Percentiles rank a stretch among this genome's conserved stretches.
Conservation (phyloP, 2,329 filamentous ascomycete genomes). For the Aspergillus hortae region DNA sequence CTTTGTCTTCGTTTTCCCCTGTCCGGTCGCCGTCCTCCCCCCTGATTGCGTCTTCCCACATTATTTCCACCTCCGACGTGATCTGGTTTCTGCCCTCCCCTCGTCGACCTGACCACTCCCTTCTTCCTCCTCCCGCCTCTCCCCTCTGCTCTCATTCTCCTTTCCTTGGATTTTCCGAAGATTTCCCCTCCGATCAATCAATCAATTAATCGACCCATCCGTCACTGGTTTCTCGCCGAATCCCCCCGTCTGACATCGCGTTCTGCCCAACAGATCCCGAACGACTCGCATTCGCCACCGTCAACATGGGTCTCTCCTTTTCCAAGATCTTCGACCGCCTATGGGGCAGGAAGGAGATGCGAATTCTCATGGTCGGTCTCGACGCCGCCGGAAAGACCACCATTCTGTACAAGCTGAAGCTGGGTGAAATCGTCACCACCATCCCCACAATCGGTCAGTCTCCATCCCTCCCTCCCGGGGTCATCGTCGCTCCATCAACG, state of each 20-base stretch:
- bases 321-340: conserved; percentile 95
- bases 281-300: conserved; percentile 31
- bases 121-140: neutral
- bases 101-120: conserved; percentile 4
- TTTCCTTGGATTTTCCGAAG: neutral
- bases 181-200: neutral
- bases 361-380: conserved; percentile 99
- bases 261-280: conserved; percentile 13
- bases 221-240: too few species aligned
- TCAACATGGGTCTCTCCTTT: conserved; percentile 94
- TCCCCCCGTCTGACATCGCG: conserved; percentile 16
- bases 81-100: conserved; percentile 6
- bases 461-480: conserved; percentile 3
- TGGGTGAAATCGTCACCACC: conserved; percentile 96
- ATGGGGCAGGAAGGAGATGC: conserved; percentile 99
- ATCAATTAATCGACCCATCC: too few species aligned
- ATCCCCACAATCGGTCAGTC: conserved; percentile 93
- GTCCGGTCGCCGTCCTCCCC: conserved; percentile 12
- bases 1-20: neutral
- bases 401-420: conserved; percentile 99
- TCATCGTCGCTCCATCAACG: neutral
- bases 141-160: conserved; percentile 1
- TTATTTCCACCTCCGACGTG: conserved; percentile 8
- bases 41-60: conserved; percentile 9
- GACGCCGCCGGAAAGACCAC: conserved; percentile 99